Conservation (phyloP, 2,329 filamentous ascomycete genomes). For the Diaporthe ilicicola region DNA sequence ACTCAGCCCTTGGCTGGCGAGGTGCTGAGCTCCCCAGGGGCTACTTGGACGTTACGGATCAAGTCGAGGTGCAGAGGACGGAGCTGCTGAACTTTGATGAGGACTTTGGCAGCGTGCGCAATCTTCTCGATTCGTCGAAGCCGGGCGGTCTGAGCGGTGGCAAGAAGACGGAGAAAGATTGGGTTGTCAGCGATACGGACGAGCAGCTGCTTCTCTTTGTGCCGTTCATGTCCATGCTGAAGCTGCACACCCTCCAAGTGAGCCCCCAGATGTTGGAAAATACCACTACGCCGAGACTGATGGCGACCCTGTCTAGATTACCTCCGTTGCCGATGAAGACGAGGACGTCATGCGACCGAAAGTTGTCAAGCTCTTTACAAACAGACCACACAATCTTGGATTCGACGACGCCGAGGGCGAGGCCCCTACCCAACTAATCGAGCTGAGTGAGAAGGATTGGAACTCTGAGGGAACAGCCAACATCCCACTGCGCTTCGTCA, state of each 20-base stretch:
- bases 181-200: slow-evolving; percentile 95
- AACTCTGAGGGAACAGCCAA: slow-evolving; percentile 78
- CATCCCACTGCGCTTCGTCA: slow-evolving; percentile 85
- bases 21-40: slow-evolving; percentile 79
- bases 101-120: slow-evolving; percentile 75
- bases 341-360: slow-evolving; percentile 83
- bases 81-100: slow-evolving; percentile 90
- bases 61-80: slow-evolving; percentile 80
- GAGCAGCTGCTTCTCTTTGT: slow-evolving; percentile 95
- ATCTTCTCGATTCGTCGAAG: slow-evolving; percentile 75
- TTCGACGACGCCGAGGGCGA: slow-evolving; percentile 95
- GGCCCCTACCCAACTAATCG: slow-evolving; percentile 80
- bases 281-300: background rate
- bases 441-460: slow-evolving; percentile 81
- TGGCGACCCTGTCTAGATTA: slow-evolving; percentile 68
- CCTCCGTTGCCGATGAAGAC: slow-evolving; percentile 73
- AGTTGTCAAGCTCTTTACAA: slow-evolving; percentile 86
- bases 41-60: slow-evolving; percentile 83
- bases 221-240: slow-evolving; percentile 87
- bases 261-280: slow-evolving; percentile 32
- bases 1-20: slow-evolving; percentile 68
- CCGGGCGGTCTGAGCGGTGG: slow-evolving; percentile 70
- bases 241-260: slow-evolving; percentile 84
- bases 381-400: slow-evolving; percentile 87
- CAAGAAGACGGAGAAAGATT: slow-evolving; percentile 73